phyloP scores from a whole-genome alignment of 257 asterid genomes.

The Solanum chmielewskii region DNA sequence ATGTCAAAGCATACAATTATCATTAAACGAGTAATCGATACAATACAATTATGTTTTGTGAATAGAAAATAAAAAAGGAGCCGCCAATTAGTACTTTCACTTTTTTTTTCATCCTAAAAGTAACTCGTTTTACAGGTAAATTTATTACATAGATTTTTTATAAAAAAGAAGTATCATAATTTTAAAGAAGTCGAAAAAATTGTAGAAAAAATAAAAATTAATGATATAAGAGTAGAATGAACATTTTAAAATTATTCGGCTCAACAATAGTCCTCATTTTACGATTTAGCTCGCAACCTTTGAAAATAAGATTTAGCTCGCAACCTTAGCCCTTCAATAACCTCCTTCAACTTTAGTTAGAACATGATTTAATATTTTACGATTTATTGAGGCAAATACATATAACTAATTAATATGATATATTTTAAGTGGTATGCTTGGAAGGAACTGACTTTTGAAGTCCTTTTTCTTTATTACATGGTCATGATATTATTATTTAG shows the following conservation, averaged over 20 bases:
- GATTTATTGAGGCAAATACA: background rate
- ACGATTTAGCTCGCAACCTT: background rate
- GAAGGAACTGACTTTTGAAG: background rate
- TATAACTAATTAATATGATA: background rate
- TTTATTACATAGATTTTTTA: background rate
- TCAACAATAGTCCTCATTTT: background rate
- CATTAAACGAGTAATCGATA: background rate
- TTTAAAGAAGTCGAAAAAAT: too few relatives aligned
- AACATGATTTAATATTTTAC: background rate
- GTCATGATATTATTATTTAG: background rate
- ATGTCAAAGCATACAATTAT: too few relatives aligned
- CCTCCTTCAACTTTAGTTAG: background rate
- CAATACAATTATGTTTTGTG: background rate
- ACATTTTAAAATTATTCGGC: background rate
- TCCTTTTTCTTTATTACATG: background rate
- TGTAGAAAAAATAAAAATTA: too few relatives aligned
- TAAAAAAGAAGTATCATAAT: background rate
- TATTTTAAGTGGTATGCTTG: background rate
- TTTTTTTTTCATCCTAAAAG: background rate
- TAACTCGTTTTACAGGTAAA: background rate
- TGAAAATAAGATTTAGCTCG: background rate
- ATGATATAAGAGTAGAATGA: background rate
- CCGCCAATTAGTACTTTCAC: background rate
- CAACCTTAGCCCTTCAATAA: background rate
- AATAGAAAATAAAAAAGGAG: background rate